Percentiles rank a stretch among this genome's conserved stretches.
phyloP scores from a whole-genome alignment of 73 alveolate genomes.

The Tetrahymena borealis region DNA sequence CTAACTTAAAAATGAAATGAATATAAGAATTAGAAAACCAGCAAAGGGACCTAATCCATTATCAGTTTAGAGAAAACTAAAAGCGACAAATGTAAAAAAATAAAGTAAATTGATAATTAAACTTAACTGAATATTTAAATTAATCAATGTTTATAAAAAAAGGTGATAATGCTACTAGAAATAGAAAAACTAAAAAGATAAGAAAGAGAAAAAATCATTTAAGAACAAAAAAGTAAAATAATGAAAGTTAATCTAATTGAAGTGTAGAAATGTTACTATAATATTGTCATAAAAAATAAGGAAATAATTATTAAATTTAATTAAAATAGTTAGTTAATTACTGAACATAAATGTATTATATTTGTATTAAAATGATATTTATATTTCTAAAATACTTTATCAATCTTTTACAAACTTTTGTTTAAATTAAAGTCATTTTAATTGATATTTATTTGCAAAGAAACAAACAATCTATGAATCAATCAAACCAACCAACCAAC shows the following conservation, averaged over 20 bases:
- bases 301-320: too few species aligned
- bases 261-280: background rate
- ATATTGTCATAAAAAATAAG: too few species aligned
- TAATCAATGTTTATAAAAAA: background rate
- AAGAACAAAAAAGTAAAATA: background rate
- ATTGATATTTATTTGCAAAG: too few species aligned
- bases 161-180: background rate
- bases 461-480: too few species aligned
- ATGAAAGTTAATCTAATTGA: background rate
- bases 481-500: too few species aligned
- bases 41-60: background rate
- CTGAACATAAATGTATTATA: too few species aligned
- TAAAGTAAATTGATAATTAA: background rate
- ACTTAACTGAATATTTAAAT: background rate
- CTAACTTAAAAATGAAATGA: background rate
- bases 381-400: too few species aligned
- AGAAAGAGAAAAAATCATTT: background rate
- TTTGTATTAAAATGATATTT: too few species aligned
- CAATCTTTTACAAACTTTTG: too few species aligned
- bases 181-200: background rate
- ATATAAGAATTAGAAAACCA: background rate
- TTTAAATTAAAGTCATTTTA: too few species aligned
- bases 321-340: too few species aligned
- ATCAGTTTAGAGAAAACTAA: background rate
- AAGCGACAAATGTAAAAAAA: background rate